Evolutionary conservation across 2,329 filamentous ascomycete species (phyloP).

Genomic region (Ambrosiella cleistominuta): DNA sequence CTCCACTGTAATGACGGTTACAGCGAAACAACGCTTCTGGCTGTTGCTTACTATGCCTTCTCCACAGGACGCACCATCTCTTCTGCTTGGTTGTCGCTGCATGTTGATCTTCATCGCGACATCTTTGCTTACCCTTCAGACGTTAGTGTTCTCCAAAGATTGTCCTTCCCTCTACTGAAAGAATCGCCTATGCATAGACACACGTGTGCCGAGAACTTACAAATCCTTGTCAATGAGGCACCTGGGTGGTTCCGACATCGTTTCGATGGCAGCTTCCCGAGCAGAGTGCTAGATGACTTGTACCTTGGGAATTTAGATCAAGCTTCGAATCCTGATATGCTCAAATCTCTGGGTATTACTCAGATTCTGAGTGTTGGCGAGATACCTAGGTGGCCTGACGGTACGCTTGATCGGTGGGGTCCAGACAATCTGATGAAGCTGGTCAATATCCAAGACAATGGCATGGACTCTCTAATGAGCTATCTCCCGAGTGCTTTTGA

Average conservation of each 20-base stretch:
- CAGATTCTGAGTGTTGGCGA: conserved; percentile 89
- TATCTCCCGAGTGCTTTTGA: conserved; percentile 74
- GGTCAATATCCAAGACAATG: conserved; percentile 85
- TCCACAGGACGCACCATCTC: conserved; percentile 65
- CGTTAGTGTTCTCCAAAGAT: conserved; percentile 59
- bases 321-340: conserved; percentile 78
- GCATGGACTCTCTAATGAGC: conserved; percentile 75
- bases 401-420: conserved; percentile 55
- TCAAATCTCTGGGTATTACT: conserved; percentile 63
- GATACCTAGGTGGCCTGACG: conserved; percentile 61
- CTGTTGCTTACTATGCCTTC: conserved; percentile 84
- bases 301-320: conserved; percentile 88
- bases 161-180: conserved; percentile 57
- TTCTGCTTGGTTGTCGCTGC: conserved; percentile 73
- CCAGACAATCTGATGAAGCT: conserved; percentile 63
- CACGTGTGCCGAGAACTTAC: conserved; percentile 14
- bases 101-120: conserved; percentile 65
- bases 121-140: conserved; percentile 94
- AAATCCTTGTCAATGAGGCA: conserved; percentile 31
- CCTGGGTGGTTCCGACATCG: conserved; percentile 59
- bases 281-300: conserved; percentile 79
- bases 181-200: conserved; percentile 40
- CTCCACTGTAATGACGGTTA: conserved; percentile 94
- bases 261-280: conserved; percentile 82
- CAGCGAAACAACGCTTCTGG: conserved; percentile 80